phyloP scores from a whole-genome alignment of 1,139 yeast species.

The Sugiyamaella neomexicana region DNA sequence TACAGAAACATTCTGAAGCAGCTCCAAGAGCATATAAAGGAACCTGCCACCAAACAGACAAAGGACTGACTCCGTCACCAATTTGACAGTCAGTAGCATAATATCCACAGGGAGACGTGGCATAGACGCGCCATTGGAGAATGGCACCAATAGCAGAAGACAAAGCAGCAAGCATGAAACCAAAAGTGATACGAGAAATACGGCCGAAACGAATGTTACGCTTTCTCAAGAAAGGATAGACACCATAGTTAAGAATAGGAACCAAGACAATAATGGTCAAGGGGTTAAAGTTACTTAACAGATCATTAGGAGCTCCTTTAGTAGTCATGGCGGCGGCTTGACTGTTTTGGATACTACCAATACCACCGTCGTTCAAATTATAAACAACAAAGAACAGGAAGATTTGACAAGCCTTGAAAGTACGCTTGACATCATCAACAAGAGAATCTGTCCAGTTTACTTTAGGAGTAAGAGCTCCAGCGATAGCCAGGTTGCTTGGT shows the following conservation, averaged over 20 bases:
- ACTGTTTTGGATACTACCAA: slow-evolving; percentile 61
- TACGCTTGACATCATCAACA: slow-evolving; percentile 60
- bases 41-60: slow-evolving; percentile 58
- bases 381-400: slow-evolving; percentile 64
- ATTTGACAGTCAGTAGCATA: slow-evolving; percentile 49
- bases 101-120: slow-evolving; percentile 65
- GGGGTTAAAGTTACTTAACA: slow-evolving; percentile 67
- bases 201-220: slow-evolving; percentile 59
- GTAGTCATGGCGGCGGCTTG: slow-evolving; percentile 68
- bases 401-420: slow-evolving; percentile 60
- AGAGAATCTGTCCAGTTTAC: slow-evolving; percentile 51
- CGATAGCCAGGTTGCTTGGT: slow-evolving; percentile 49
- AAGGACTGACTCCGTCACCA: slow-evolving; percentile 46
- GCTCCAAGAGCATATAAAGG: slow-evolving; percentile 58
- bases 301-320: slow-evolving; percentile 70
- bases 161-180: slow-evolving; percentile 62
- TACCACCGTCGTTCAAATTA: slow-evolving; percentile 65
- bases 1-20: slow-evolving; percentile 67
- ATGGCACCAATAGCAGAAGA: slow-evolving; percentile 71
- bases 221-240: slow-evolving; percentile 62
- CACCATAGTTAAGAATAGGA: slow-evolving; percentile 57
- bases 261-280: slow-evolving; percentile 63
- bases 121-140: slow-evolving; percentile 61
- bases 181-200: slow-evolving; percentile 60
- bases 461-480: slow-evolving; percentile 33